These are phyloP conservation scores for Madurella fahalii DNA, from an alignment of 2,329 filamentous ascomycete species.

Conservation along the genomic window DNA sequence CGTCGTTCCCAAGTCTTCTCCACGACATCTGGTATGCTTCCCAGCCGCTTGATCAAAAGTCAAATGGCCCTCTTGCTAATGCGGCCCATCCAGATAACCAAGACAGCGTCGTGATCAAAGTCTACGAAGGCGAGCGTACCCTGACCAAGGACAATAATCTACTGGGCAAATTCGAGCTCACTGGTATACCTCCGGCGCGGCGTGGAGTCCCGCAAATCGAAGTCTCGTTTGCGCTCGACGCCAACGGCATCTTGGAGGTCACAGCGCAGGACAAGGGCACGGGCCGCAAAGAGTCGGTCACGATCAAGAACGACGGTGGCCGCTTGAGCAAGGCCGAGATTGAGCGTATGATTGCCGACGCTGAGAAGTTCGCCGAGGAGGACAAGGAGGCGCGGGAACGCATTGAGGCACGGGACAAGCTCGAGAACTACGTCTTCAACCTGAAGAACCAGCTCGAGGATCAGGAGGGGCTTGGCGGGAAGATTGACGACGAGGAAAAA, in stretches of 20 bases:
- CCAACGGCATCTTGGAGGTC: constrained; percentile 97
- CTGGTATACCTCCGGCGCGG: constrained; percentile 88
- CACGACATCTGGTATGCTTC: constrained; percentile 63
- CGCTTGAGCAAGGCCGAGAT: constrained; percentile 94
- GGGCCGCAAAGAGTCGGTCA: constrained; percentile 93
- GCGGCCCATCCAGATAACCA: constrained; percentile 63
- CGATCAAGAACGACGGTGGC: constrained; percentile 98
- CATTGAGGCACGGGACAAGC: constrained; percentile 89
- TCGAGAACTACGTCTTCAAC: constrained; percentile 98
- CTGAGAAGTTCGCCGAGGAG: constrained; percentile 96
- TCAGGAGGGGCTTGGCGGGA: constrained; percentile 80
- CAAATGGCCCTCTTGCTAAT: not conserved
- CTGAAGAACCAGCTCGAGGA: constrained; percentile 98
- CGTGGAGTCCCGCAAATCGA: constrained; percentile 98
- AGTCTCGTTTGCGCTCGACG: constrained; percentile 95
- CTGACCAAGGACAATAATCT: constrained; percentile 97
- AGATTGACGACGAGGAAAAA: constrained; percentile 97
- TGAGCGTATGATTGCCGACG: constrained; percentile 96
- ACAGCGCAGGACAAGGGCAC: constrained; percentile 96
- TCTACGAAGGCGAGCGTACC: constrained; percentile 88
- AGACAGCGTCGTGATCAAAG: constrained; percentile 90
- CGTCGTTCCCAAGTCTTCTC: constrained; percentile 98
- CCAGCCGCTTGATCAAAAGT: not conserved
- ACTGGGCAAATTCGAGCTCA: constrained; percentile 97
- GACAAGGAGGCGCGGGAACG: constrained; percentile 95